Conservation (phyloP, 2,329 filamentous ascomycete genomes). For the Seiridium unicorne region DNA sequence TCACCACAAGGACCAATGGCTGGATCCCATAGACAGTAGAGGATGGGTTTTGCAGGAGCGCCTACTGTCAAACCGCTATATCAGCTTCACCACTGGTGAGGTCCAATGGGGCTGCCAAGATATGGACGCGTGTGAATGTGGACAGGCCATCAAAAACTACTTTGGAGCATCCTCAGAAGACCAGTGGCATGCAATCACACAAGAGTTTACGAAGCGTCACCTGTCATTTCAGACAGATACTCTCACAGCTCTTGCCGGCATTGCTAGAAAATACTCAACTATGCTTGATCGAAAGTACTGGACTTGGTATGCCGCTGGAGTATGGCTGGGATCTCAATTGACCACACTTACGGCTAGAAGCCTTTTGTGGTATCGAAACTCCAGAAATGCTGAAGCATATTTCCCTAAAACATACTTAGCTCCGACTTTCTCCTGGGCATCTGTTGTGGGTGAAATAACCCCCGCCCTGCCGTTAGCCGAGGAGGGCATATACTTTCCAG, state of each 20-base stretch:
- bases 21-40: slow-evolving; percentile 5
- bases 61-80: not conserved
- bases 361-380: too few relatives aligned
- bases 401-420: too few relatives aligned
- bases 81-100: slow-evolving; percentile 7
- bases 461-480: too few relatives aligned
- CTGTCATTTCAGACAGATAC: not conserved
- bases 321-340: too few relatives aligned
- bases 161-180: not conserved
- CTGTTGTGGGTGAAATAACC: too few relatives aligned
- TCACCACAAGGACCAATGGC: not conserved
- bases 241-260: slow-evolving; percentile 4
- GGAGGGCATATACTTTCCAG: too few relatives aligned
- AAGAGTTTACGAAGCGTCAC: not conserved
- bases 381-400: too few relatives aligned
- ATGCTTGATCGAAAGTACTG: not conserved
- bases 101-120: slow-evolving; percentile 7
- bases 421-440: too few relatives aligned
- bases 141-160: not conserved
- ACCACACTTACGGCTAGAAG: too few relatives aligned
- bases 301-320: too few relatives aligned
- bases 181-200: not conserved
- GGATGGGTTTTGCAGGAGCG: slow-evolving; percentile 8
- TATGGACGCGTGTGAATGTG: slow-evolving; percentile 6
- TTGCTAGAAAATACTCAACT: not conserved